These are phyloP conservation scores for Heterococcus sp. DNA, from an alignment of 108 stramenopile genomes.

Conservation along the genomic window DNA sequence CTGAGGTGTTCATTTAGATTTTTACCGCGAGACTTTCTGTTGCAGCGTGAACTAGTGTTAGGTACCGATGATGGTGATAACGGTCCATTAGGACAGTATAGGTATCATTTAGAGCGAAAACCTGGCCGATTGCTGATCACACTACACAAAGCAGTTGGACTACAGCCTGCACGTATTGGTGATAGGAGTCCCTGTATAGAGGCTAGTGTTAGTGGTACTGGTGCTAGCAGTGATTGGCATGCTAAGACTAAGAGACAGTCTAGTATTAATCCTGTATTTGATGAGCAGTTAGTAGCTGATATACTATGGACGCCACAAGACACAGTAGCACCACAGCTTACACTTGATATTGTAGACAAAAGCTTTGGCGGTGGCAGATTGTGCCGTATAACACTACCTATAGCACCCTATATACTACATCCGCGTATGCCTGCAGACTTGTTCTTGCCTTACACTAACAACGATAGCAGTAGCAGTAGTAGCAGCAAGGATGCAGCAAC, in stretches of 20 bases:
- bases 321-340: background rate
- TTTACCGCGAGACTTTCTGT: conserved; percentile 10
- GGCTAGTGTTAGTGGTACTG: background rate
- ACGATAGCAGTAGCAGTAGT: background rate
- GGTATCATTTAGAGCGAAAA: background rate
- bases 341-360: background rate
- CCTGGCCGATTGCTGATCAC: conserved; percentile 1
- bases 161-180: background rate
- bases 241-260: background rate
- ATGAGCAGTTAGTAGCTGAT: background rate
- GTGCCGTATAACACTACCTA: background rate
- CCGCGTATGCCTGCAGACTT: conserved; percentile 4
- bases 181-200: background rate
- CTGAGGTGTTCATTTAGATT: conserved; percentile 1
- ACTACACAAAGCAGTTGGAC: background rate
- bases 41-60: conserved; percentile 1
- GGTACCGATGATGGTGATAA: conserved; percentile 27
- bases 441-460: background rate
- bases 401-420: conserved; percentile 4
- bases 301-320: conserved; percentile 7
- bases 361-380: background rate
- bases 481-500: background rate
- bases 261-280: conserved; percentile 1
- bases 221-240: background rate
- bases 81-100: background rate